Evolutionary conservation across 257 asterid genomes (phyloP).

Genomic region (Nicotiana benthamiana): DNA sequence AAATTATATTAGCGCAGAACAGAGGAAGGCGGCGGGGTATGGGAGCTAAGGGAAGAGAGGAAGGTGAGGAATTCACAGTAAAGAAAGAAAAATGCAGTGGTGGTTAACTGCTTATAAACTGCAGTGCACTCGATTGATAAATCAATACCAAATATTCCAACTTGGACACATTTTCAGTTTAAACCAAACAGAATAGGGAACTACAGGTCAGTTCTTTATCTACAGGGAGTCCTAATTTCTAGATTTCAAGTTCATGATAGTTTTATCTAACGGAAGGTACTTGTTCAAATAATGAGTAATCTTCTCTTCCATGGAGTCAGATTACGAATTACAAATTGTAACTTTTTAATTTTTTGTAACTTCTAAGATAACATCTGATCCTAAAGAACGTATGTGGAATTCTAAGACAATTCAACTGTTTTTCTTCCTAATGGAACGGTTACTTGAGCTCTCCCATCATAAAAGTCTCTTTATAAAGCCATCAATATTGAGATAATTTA

Average conservation of each 20-base stretch:
- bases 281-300: background rate
- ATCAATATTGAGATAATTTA: background rate
- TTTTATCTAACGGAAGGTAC: background rate
- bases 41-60: background rate
- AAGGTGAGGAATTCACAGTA: background rate
- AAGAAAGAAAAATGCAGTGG: background rate
- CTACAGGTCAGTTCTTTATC: background rate
- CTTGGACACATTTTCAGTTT: background rate
- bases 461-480: background rate
- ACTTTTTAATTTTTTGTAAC: background rate
- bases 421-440: background rate
- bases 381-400: background rate
- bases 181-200: background rate
- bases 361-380: background rate
- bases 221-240: background rate
- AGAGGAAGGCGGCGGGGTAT: background rate
- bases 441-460: background rate
- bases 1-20: background rate
- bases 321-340: background rate
- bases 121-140: background rate
- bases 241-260: background rate
- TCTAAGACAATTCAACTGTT: background rate
- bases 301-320: background rate
- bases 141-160: background rate
- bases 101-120: background rate